Base-by-base conservation (phyloP, 805 yeast genomes). In the Priceomyces fermenticarens region DNA sequence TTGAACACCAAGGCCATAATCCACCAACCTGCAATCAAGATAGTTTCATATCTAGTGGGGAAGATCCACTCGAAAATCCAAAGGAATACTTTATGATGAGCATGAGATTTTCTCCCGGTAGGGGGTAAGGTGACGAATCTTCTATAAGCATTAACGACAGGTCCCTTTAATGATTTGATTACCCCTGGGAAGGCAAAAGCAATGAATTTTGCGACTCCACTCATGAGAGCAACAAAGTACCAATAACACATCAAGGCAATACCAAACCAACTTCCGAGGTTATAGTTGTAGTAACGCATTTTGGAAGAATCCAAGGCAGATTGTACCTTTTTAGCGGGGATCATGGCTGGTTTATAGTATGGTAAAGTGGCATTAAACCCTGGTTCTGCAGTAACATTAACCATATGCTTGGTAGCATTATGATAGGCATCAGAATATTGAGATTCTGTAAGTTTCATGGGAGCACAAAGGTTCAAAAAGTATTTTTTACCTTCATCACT, bases 11-110 rank as follows among this genome's bases (percentile, higher is more conserved):
- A 42, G 3, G 57, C 53, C 51, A 67, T 50, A 33, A 65, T 46
- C 23, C 67, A 54, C 66, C 74, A 77, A 2, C 62, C 48, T 7
- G 52, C 43, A 26, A 80, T 61, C 34, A 73, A 54, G 8, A 78
- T 44, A 0, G 73, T 45, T 49, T 81, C 85, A 47, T 73, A 60
- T 48, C 84, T 64, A 3, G 80, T 71, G 1, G 86, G 85, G 34
- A 76, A 44, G n/a, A 67, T 42, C 46, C 64, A 45, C 11, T 50
- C 51, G 30, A 49, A 41, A 25, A 49, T 27, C 12, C 48, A 49
- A 12, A 40, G 45, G 23, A 40, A 35, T 29, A 45, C 36, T 15
- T 26, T 37, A 27, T 45, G 42, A 4, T 48, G 46, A 32, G 48
- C 53, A 32, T 54, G 58, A 5, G 26, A 32, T 32, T 48, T 52